Conservation (phyloP, 441 rosid genomes). For the Flueggea neowawraea region DNA sequence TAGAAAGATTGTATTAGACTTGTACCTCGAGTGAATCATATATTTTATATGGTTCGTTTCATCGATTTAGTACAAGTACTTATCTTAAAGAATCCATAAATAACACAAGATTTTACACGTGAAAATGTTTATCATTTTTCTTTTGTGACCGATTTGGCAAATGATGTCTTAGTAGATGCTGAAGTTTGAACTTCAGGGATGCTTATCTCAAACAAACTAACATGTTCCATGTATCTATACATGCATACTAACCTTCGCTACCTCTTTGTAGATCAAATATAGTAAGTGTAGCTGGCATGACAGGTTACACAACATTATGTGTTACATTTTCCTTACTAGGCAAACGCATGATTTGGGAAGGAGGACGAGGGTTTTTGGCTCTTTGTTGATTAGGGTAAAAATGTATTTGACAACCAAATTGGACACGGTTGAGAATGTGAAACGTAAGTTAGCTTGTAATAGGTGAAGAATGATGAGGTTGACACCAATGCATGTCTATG, state of each 20-base stretch:
- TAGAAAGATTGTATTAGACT: no score
- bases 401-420: conserved; percentile 1
- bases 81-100: no score
- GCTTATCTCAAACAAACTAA: conserved; percentile 15
- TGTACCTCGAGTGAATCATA: no score
- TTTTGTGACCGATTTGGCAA: background rate
- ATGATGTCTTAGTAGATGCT: no score
- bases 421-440: conserved; percentile 1
- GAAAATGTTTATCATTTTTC: background rate
- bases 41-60: no score
- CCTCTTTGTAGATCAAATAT: conserved; percentile 10
- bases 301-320: background rate
- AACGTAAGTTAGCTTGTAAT: background rate
- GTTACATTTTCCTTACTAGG: conserved; percentile 2
- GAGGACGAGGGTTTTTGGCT: conserved; percentile 7
- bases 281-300: conserved; percentile 2
- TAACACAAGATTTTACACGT: background rate
- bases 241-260: conserved; percentile 4
- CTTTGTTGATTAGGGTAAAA: conserved; percentile 8
- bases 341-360: background rate
- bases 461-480: background rate
- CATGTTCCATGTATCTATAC: background rate
- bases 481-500: background rate
- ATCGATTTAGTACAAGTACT: no score
- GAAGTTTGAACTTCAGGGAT: background rate